phyloP scores from a whole-genome alignment of 2,329 filamentous ascomycete genomes.

The Pseudogymnoascus sp. region DNA sequence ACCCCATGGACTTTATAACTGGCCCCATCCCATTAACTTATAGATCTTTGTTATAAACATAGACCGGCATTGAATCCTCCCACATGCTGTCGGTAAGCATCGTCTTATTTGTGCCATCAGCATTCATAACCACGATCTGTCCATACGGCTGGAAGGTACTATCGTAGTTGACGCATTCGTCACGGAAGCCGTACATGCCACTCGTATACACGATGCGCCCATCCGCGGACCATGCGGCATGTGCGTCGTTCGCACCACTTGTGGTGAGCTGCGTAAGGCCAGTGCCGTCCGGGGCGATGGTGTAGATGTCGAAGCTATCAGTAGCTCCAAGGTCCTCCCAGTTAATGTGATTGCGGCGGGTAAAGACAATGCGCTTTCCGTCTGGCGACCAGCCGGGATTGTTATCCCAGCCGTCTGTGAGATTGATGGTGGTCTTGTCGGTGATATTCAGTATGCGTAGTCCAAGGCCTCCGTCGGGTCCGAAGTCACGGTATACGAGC shows the following conservation, averaged over 20 bases:
- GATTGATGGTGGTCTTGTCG: slow-evolving; percentile 22
- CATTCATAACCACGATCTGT: slow-evolving; percentile 38
- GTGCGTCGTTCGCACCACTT: slow-evolving; percentile 36
- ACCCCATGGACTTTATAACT: too few species aligned
- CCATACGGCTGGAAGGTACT: slow-evolving; percentile 40
- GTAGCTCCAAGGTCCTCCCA: background rate
- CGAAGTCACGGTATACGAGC: slow-evolving; percentile 33
- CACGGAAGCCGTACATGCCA: slow-evolving; percentile 38
- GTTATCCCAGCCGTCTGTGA: slow-evolving; percentile 35
- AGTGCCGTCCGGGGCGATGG: slow-evolving; percentile 35
- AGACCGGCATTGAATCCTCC: slow-evolving; percentile 30
- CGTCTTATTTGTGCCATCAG: slow-evolving; percentile 31
- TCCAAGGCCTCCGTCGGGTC: slow-evolving; percentile 22
- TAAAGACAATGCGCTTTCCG: slow-evolving; percentile 34
- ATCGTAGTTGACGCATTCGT: slow-evolving; percentile 36
- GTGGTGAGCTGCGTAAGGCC: slow-evolving; percentile 30
- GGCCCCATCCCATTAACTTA: background rate
- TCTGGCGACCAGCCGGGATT: slow-evolving; percentile 34
- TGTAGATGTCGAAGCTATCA: slow-evolving; percentile 32
- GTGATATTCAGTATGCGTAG: slow-evolving; percentile 30
- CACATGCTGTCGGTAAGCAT: slow-evolving; percentile 29
- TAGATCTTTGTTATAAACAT: slow-evolving; percentile 17
- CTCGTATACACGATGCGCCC: slow-evolving; percentile 35
- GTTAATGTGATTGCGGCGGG: slow-evolving; percentile 28
- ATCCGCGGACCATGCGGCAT: slow-evolving; percentile 38